A percentile compares a stretch with the other conserved stretches of the same genome.
These are phyloP conservation scores for Curvularia lunata DNA, from an alignment of 2,329 filamentous ascomycete species.

Conservation along the genomic window DNA sequence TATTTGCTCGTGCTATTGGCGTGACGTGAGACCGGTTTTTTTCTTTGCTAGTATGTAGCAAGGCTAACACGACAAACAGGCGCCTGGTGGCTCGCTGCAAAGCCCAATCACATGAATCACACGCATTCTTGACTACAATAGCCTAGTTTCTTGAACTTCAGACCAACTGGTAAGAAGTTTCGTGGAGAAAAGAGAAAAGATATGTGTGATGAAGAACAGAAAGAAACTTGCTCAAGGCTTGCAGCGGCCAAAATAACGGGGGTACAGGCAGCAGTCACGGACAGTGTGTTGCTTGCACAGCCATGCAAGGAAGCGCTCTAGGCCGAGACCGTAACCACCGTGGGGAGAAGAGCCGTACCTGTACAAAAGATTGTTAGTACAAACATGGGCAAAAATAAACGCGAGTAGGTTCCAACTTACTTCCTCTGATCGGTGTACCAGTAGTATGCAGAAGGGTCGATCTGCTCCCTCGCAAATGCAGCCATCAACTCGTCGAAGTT, in stretches of 20 bases:
- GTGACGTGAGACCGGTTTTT: conserved; percentile 10
- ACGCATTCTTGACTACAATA: not conserved
- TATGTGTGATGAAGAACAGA: not conserved
- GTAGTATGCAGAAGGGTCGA: conserved; percentile 86
- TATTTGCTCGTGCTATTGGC: conserved; percentile 1
- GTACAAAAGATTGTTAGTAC: conserved; percentile 26
- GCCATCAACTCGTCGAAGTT: conserved; percentile 83
- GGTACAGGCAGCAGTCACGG: conserved; percentile 75
- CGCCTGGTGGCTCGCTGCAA: not conserved
- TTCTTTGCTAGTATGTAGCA: no score
- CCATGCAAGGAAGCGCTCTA: conserved; percentile 80
- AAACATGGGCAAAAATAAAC: not conserved
- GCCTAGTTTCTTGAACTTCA: not conserved
- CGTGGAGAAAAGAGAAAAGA: not conserved
- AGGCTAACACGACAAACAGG: not conserved
- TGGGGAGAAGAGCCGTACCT: conserved; percentile 92
- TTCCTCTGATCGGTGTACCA: conserved; percentile 99
- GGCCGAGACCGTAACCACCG: conserved; percentile 89
- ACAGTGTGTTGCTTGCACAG: conserved; percentile 71
- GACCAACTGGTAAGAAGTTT: not conserved
- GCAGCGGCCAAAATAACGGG: conserved; percentile 80
- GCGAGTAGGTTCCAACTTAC: conserved; percentile 60
- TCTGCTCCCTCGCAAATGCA: conserved; percentile 85
- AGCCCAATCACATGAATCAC: not conserved
- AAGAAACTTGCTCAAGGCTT: conserved; percentile 63